Evolutionary conservation across 805 yeast genomes (phyloP).

Genomic region (Grigorovia transvaalensis): DNA sequence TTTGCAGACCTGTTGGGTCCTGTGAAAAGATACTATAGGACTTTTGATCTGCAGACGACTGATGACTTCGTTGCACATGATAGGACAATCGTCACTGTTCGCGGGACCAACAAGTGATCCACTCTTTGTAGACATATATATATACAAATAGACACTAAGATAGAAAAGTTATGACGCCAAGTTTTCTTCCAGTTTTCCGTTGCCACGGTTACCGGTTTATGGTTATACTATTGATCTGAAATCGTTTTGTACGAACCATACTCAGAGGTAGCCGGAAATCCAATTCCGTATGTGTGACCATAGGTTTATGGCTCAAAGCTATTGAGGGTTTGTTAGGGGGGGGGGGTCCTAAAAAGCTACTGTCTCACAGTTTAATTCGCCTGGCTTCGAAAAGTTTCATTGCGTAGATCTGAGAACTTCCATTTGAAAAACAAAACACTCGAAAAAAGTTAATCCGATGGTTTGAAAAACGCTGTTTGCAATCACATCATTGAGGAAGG

Average conservation of each 20-base stretch:
- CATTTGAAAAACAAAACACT: neutral
- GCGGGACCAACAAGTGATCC: neutral
- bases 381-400: neutral
- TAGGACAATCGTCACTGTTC: constrained; percentile 4
- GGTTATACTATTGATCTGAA: too few relatives aligned
- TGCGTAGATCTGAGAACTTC: neutral
- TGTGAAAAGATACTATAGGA: constrained; percentile 9
- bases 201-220: neutral
- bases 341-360: too few relatives aligned
- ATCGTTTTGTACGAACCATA: too few relatives aligned
- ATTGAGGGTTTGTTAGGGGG: too few relatives aligned
- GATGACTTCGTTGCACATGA: neutral
- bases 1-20: constrained; percentile 7
- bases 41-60: constrained; percentile 3
- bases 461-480: neutral
- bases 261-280: too few relatives aligned
- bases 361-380: too few relatives aligned
- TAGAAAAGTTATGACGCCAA: neutral
- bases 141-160: neutral
- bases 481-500: too few relatives aligned
- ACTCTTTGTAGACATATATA: too few relatives aligned
- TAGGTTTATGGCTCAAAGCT: too few relatives aligned
- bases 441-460: neutral
- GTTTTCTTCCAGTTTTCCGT: neutral
- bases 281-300: too few relatives aligned